Evolutionary conservation across 2,329 filamentous ascomycete species (phyloP).

Genomic region (Fusarium nurragi): DNA sequence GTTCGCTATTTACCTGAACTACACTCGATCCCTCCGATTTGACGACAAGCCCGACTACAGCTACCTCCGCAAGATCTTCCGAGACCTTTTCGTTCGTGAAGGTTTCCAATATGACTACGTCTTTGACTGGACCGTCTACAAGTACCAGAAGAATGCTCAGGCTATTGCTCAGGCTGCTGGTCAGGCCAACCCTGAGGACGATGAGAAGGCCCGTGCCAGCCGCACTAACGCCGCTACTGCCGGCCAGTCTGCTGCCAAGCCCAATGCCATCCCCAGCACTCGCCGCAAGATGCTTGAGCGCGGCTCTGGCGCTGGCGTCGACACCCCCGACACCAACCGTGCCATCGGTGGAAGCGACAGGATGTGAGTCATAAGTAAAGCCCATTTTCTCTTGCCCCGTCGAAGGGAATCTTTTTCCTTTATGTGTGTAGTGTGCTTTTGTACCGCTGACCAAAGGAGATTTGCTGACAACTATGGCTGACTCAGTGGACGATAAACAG

Average conservation of each 20-base stretch:
- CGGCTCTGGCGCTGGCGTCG: constrained; percentile 64
- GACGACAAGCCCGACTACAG: constrained; percentile 99
- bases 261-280: constrained; percentile 77
- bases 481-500: constrained; percentile 86
- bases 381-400: constrained; percentile 67
- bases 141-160: constrained; percentile 99
- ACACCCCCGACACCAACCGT: constrained; percentile 77
- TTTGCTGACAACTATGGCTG: constrained; percentile 79
- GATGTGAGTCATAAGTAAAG: constrained; percentile 86
- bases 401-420: constrained; percentile 85
- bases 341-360: constrained; percentile 84
- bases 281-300: constrained; percentile 87
- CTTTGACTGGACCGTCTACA: constrained; percentile 99
- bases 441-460: constrained; percentile 76
- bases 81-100: constrained; percentile 97
- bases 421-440: constrained; percentile 79
- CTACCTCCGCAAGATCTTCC: constrained; percentile 99
- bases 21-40: constrained; percentile 97
- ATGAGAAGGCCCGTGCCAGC: constrained; percentile 78
- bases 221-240: constrained; percentile 73
- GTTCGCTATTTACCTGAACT: constrained; percentile 99
- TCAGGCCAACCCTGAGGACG: constrained; percentile 72
- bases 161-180: constrained; percentile 86
- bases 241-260: constrained; percentile 72
- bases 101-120: constrained; percentile 99